A percentile compares a stretch with the other conserved stretches of the same genome.
These are phyloP conservation scores for Cladobotryum mycophilum DNA, from an alignment of 2,329 filamentous ascomycete genomes.

Conservation along the genomic window DNA sequence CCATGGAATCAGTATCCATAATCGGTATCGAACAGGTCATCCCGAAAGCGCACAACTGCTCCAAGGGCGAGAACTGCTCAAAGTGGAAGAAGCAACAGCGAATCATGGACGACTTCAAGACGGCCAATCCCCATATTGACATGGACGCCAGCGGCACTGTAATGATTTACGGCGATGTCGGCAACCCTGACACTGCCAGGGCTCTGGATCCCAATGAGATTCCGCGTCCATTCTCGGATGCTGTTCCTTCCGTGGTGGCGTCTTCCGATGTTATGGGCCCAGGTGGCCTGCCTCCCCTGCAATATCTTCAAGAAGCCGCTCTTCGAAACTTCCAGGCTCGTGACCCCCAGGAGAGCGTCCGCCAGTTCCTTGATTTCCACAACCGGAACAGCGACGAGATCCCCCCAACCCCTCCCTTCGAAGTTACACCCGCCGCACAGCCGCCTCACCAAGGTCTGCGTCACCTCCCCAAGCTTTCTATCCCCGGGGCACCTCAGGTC, in stretches of 20 bases:
- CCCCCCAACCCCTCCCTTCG: slow-evolving; percentile 64
- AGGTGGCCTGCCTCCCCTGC: slow-evolving; percentile 53
- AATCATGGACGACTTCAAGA: slow-evolving; percentile 66
- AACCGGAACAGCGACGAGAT: slow-evolving; percentile 45
- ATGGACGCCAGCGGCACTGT: slow-evolving; percentile 56
- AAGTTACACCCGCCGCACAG: slow-evolving; percentile 47
- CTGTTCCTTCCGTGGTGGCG: slow-evolving; percentile 75
- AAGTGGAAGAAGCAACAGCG: slow-evolving; percentile 79
- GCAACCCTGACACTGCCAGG: slow-evolving; percentile 62
- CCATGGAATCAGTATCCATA: slow-evolving; percentile 80
- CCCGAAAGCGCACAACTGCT: slow-evolving; percentile 76
- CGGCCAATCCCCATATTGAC: slow-evolving; percentile 63
- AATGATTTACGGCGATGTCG: slow-evolving; percentile 71
- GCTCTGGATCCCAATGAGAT: slow-evolving; percentile 50
- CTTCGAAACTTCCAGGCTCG: slow-evolving; percentile 63
- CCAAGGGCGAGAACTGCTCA: slow-evolving; percentile 77
- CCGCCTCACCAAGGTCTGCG: slow-evolving; percentile 49
- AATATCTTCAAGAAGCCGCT: slow-evolving; percentile 65
- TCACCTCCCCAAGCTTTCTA: slow-evolving; percentile 55
- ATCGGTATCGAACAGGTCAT: slow-evolving; percentile 87
- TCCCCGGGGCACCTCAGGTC: slow-evolving; percentile 38
- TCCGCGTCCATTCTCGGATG: slow-evolving; percentile 65
- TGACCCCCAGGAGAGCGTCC: slow-evolving; percentile 88
- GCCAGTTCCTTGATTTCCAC: slow-evolving; percentile 85
- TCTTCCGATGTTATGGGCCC: slow-evolving; percentile 87